These are phyloP conservation scores for Coprinopsis sp. DNA, from an alignment of 768 basidiomycete genomes.

Conservation along the genomic window DNA sequence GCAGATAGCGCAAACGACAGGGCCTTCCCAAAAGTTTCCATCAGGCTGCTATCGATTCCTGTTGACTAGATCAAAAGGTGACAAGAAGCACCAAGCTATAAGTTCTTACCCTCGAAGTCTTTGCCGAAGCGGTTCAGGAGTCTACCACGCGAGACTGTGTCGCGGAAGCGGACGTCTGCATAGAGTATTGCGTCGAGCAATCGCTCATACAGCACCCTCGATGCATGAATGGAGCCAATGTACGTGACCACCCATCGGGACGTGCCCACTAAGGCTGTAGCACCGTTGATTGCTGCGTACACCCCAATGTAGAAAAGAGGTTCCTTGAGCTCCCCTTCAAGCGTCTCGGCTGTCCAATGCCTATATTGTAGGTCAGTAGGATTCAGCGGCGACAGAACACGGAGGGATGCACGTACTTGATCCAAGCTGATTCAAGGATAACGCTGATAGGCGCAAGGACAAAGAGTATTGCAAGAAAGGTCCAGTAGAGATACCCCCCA, in stretches of 20 bases:
- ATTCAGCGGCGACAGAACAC: constrained; percentile 4
- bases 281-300: constrained; percentile 50
- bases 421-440: constrained; percentile 70
- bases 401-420: constrained; percentile 34
- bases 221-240: constrained; percentile 78
- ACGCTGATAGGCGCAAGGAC: constrained; percentile 58
- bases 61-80: neutral
- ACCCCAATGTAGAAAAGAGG: constrained; percentile 63
- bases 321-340: constrained; percentile 36
- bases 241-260: constrained; percentile 72
- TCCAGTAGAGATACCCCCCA: constrained; percentile 55
- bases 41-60: constrained; percentile 79
- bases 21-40: constrained; percentile 84
- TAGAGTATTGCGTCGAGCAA: constrained; percentile 80
- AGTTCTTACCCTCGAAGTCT: constrained; percentile 79
- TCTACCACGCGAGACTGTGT: constrained; percentile 83
- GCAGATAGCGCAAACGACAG: constrained; percentile 67
- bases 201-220: constrained; percentile 66
- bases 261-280: constrained; percentile 50
- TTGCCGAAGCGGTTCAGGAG: constrained; percentile 84
- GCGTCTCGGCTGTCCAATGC: constrained; percentile 52
- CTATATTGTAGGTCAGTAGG: constrained; percentile 23
- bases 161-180: constrained; percentile 88
- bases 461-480: constrained; percentile 47
- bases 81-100: neutral